Percentiles rank a stretch among this genome's conserved stretches.
Conservation (phyloP, 176 grass and related monocot genomes). For the Hyparrhenia diplandra region DNA sequence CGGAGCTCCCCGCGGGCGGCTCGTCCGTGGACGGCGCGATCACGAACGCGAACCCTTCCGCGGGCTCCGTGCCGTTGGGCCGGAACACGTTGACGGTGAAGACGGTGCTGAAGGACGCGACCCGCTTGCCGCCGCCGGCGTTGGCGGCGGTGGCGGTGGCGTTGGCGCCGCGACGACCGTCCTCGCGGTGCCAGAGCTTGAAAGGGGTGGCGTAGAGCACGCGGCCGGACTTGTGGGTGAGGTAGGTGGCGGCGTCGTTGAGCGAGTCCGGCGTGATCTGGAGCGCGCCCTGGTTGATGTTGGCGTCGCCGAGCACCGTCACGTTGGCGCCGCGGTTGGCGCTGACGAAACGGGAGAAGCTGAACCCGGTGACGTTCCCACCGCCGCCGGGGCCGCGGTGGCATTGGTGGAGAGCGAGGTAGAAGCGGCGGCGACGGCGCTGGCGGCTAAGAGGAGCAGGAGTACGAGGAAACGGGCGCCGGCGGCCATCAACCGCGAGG, state of each 20-base stretch:
- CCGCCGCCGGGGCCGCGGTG: neutral
- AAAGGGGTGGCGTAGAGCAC: conserved; percentile 41
- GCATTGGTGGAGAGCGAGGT: conserved; percentile 33
- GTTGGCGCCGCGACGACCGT: neutral
- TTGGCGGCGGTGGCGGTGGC: too few species aligned
- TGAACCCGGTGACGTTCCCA: neutral
- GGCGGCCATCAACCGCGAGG: conserved; percentile 29
- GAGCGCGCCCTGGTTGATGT: conserved; percentile 45
- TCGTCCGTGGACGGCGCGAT: conserved; percentile 30
- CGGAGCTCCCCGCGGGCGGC: conserved; percentile 39
- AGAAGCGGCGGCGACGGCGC: neutral
- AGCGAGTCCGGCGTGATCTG: conserved; percentile 73
- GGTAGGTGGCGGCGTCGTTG: conserved; percentile 27
- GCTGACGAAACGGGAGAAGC: conserved; percentile 42
- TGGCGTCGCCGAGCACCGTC: conserved; percentile 34
- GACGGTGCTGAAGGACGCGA: conserved; percentile 70
- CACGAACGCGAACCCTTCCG: conserved; percentile 75
- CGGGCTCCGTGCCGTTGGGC: neutral
- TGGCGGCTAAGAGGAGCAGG: neutral
- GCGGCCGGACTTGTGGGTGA: conserved; percentile 65
- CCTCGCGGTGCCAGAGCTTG: conserved; percentile 46
- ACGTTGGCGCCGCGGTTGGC: neutral
- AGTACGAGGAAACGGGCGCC: conserved; percentile 35
- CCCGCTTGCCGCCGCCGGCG: neutral
- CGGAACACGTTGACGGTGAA: conserved; percentile 78